Base-by-base conservation (phyloP, 2,329 filamentous ascomycete species). In the Ambrosiella xylebori region DNA sequence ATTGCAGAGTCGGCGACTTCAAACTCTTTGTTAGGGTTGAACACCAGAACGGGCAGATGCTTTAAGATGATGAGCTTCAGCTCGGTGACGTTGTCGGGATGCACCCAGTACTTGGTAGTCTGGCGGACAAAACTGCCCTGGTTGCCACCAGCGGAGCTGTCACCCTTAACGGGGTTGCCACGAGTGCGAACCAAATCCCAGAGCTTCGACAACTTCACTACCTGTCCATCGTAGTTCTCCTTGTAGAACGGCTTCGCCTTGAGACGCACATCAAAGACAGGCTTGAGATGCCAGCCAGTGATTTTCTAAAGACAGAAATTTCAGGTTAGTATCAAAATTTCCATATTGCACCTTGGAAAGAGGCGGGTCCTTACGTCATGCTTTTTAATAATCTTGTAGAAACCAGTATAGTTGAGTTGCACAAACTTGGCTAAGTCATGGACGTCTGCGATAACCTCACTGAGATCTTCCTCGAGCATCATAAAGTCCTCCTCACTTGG, bases 311-410 rank as follows among this genome's bases (percentile, higher is more conserved):
- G 17, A 49, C 38, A 12, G n/a, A 13, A 45, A 39, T 49, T 4
- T 7, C 11, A n/a, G n/a, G 63, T 68, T 61, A 68, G 60, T 51
- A 27, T 27, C 27, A 5, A 27, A 27, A 5, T 27, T 27, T 27
- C 4, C 3, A 27, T 5, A 27, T 27, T 27, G 27, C 27, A 1
- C 27, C 27, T 27, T 27, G 27, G 5, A 27, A 27, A 27, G 27
- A 27, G 27, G 27, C 27, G 27, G 9, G 41, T 40, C 62, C 85
- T 65, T 71, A 91, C 87, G 73, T 96, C 93, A 70, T 98, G 93
- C 77, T 98, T 98, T 78, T 98, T 98, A 71, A 98, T 95, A 63
- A 98, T 98, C 77, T 98, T 98, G 75, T 96, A 94, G 69, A 98
- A 98, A 4, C 93, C 93, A 0, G 91, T 97, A 68, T 98, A 98